Evolutionary conservation across 352 stramenopile genomes (phyloP), one percentile per base, ranked within the genome.

Genomic region (Pythium myriotylum): DNA sequence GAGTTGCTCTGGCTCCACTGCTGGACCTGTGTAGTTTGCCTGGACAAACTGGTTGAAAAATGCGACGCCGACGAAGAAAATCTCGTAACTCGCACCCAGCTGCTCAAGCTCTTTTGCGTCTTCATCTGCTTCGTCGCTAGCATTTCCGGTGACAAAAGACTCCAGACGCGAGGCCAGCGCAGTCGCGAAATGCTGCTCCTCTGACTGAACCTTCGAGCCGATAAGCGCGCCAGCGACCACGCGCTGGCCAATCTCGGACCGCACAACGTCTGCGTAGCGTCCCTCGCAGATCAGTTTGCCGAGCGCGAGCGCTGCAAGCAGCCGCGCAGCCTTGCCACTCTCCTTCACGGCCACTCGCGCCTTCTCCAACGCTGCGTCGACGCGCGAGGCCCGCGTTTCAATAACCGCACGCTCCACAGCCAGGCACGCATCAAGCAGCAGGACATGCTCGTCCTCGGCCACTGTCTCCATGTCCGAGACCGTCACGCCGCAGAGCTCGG

Each of bases 21-120:
- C 82, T 8, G 85, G 85, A 19, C 85, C 82, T 3, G 85, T 92
- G 70, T 94, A 94, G 55, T 94, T 92, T 19, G 82, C 76, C 45
- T 94, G 83, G 39, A 92, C 82, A 54, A 90, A 94, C 63, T 92
- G 76, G 54, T 87, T 78, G 51, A 94, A 77, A 55, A 90, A 80
- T 13, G 82, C 77, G 0, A 88, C 53, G 13, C 73, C 85, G 14
- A 81, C 45, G 50, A 88, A 86, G 10, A 92, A 46, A 12, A 92
- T 60, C 47, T 89, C 68, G 47, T 91, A 91, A 14, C 57, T 70
- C 7, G 68, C 64, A 7, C 77, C 70, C 22, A 83, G 62, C 23
- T 70, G 76, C 22, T 67, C 55, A 46, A 35, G 37, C 9, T 58
- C 51, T 23, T 46, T 29, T 2, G 7, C 22, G 1, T 35, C 29